Conservation (phyloP, 1,284 basidiomycete genomes). For the Pseudozyma sp. region DNA sequence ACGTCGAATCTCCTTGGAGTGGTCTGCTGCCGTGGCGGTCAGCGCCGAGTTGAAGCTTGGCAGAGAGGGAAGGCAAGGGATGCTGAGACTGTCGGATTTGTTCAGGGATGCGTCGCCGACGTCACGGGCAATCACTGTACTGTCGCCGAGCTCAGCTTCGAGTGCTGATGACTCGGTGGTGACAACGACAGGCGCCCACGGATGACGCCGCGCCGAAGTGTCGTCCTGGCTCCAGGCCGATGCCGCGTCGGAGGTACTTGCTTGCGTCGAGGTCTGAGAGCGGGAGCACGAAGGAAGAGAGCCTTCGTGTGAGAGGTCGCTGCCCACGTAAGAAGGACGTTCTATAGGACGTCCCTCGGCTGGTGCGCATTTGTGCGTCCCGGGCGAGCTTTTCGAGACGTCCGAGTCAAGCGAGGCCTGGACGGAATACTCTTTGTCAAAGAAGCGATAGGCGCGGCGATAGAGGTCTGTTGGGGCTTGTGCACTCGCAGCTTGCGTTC, state of each 20-base stretch:
- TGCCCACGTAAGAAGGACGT: constrained; percentile 17
- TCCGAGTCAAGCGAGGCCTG: constrained; percentile 2
- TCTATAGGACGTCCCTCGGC: constrained; percentile 5
- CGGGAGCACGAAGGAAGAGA: constrained; percentile 29
- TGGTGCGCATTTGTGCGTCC: neutral
- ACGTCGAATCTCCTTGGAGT: constrained; percentile 11
- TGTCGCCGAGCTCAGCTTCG: neutral
- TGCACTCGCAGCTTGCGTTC: neutral
- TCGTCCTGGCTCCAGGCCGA: constrained; percentile 27
- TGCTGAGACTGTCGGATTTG: constrained; percentile 18
- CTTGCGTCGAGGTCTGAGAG: constrained; percentile 31
- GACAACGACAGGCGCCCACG: constrained; percentile 4
- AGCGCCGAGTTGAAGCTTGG: constrained; percentile 33
- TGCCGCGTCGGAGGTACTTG: constrained; percentile 22
- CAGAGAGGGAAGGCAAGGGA: constrained; percentile 32
- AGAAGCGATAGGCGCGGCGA: constrained; percentile 44
- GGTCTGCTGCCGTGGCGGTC: constrained; percentile 15
- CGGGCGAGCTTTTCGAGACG: neutral
- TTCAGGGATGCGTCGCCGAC: neutral
- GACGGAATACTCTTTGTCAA: constrained; percentile 44
- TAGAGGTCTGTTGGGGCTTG: constrained; percentile 39
- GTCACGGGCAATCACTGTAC: neutral
- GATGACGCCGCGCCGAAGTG: neutral
- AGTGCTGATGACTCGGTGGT: neutral
- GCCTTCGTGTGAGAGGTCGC: constrained; percentile 34